A percentile compares a stretch with the other conserved stretches of the same genome.
Conservation (phyloP, 768 basidiomycete species). For the Suillus variegatus region DNA sequence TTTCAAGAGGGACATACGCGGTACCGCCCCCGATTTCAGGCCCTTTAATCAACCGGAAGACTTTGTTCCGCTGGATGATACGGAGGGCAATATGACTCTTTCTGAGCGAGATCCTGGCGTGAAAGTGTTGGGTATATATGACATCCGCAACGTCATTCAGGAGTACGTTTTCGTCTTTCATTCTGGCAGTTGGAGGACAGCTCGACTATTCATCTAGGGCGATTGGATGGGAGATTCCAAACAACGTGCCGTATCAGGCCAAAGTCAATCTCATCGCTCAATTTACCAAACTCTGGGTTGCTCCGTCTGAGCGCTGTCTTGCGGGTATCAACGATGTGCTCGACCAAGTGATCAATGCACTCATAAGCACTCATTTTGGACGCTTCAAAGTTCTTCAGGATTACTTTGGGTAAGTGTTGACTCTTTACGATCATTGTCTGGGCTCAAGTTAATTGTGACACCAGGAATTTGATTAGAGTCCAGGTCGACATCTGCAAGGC, state of each 20-base stretch:
- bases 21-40: conserved; percentile 45
- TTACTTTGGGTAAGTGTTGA: conserved; percentile 35
- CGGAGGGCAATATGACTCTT: conserved; percentile 11
- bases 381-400: conserved; percentile 38
- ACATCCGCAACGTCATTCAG: conserved; percentile 36
- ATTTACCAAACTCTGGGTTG: conserved; percentile 38
- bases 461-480: conserved; percentile 27
- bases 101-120: conserved; percentile 5
- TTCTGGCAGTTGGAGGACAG: not conserved
- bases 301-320: conserved; percentile 38
- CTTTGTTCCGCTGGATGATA: conserved; percentile 12
- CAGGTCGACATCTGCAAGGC: conserved; percentile 32
- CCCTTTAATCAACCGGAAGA: conserved; percentile 23
- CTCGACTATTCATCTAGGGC: conserved; percentile 27
- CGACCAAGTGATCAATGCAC: conserved; percentile 26
- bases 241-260: conserved; percentile 42
- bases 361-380: conserved; percentile 39
- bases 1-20: conserved; percentile 37
- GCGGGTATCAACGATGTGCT: conserved; percentile 32
- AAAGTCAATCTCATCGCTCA: conserved; percentile 37
- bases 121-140: conserved; percentile 29
- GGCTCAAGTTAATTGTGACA: not conserved
- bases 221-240: conserved; percentile 44
- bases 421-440: not conserved
- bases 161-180: conserved; percentile 28